Percentiles rank a stretch among this genome's conserved stretches.
phyloP scores from a whole-genome alignment of 2,329 filamentous ascomycete genomes.

The Ascochyta viciae-villosae region DNA sequence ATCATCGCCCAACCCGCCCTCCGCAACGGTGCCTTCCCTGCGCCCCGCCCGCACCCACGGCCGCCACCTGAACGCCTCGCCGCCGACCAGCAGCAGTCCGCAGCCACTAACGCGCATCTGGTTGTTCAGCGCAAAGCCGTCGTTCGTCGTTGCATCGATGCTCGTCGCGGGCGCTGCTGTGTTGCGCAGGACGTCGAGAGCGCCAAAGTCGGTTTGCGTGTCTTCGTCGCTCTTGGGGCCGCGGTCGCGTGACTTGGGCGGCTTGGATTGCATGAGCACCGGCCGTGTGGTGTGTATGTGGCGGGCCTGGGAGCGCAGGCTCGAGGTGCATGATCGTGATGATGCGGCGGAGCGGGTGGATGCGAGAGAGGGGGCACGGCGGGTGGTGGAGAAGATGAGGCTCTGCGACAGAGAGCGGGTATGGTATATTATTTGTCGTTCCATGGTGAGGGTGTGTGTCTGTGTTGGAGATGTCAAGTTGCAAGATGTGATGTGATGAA shows the following conservation, averaged over 20 bases:
- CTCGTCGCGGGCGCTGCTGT: conserved; percentile 79
- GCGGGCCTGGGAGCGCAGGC: conserved; percentile 5
- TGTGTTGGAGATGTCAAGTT: neutral
- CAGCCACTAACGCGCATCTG: conserved; percentile 73
- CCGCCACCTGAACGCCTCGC: conserved; percentile 87
- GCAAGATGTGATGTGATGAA: neutral
- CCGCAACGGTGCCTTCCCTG: conserved; percentile 42
- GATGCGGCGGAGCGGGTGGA: conserved; percentile 7
- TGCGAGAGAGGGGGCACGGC: conserved; percentile 1
- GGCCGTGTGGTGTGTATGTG: conserved; percentile 32
- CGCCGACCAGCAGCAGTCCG: conserved; percentile 80
- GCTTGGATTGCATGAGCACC: conserved; percentile 30
- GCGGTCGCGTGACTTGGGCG: conserved; percentile 61
- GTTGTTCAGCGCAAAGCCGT: conserved; percentile 88
- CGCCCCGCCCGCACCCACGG: conserved; percentile 70
- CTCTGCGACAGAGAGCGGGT: conserved; percentile 18
- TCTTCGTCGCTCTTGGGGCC: conserved; percentile 67
- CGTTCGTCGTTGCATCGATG: conserved; percentile 79
- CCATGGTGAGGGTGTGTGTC: conserved; percentile 21
- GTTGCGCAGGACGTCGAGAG: conserved; percentile 79
- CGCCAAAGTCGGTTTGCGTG: conserved; percentile 74
- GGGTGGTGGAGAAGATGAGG: conserved; percentile 6
- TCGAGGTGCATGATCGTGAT: neutral
- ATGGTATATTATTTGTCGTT: conserved; percentile 22
- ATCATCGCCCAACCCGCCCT: conserved; percentile 40